Conservation (phyloP, 768 basidiomycete species). For the Tulasnella sp. region DNA sequence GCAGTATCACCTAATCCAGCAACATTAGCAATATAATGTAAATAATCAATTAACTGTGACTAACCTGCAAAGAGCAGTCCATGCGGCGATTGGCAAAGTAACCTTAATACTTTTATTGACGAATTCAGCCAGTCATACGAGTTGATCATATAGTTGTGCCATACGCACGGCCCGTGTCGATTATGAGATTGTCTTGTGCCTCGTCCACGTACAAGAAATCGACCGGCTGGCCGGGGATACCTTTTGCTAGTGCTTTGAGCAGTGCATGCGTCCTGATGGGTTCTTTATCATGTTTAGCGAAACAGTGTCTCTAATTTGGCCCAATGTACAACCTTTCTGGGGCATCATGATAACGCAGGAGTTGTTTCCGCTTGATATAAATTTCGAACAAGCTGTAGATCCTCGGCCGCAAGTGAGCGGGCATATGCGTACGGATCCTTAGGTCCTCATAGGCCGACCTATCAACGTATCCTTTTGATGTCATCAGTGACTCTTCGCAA, state of each 20-base stretch:
- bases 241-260: constrained; percentile 29
- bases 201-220: constrained; percentile 67
- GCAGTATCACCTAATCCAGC: constrained; percentile 79
- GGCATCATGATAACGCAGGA: constrained; percentile 32
- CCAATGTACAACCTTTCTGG: constrained; percentile 67
- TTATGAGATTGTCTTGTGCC: constrained; percentile 59
- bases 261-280: constrained; percentile 41
- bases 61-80: constrained; percentile 56
- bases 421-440: too few relatives aligned
- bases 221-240: constrained; percentile 34
- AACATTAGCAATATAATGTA: too few relatives aligned
- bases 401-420: constrained; percentile 26
- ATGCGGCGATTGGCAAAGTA: constrained; percentile 48
- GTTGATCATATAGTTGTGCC: not conserved
- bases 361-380: not conserved
- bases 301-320: not conserved
- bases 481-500: constrained; percentile 43
- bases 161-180: constrained; percentile 47
- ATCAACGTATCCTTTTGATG: constrained; percentile 34
- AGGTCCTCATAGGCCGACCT: constrained; percentile 33
- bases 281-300: not conserved
- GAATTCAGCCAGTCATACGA: not conserved
- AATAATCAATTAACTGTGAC: too few relatives aligned
- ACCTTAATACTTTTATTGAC: constrained; percentile 43
- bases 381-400: constrained; percentile 21